Percentiles rank a stretch among this genome's conserved stretches.
Conservation (phyloP, 2,329 filamentous ascomycete species). For the Gaeumannomyces sp. region DNA sequence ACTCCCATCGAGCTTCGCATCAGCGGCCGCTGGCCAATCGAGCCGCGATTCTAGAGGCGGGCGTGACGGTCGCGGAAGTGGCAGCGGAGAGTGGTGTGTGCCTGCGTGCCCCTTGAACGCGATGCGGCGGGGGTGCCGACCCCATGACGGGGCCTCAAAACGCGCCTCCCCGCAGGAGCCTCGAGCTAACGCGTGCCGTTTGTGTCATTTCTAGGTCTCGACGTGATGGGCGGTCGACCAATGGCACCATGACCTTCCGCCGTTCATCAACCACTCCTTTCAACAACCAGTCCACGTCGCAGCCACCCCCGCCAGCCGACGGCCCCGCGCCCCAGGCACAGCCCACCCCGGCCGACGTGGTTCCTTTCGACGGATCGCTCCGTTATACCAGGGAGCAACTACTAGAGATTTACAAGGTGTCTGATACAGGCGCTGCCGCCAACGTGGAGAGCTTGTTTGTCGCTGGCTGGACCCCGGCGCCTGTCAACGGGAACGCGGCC, state of each 20-base stretch:
- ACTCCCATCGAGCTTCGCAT: constrained; percentile 78
- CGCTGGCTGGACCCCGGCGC: constrained; percentile 72
- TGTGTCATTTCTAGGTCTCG: constrained; percentile 41
- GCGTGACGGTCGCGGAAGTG: constrained; percentile 48
- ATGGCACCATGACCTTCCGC: constrained; percentile 60
- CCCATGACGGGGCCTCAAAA: not conserved
- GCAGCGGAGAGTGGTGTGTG: constrained; percentile 68
- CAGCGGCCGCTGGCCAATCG: constrained; percentile 71
- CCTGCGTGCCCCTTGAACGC: not conserved
- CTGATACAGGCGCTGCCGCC: constrained; percentile 41
- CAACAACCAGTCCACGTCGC: constrained; percentile 19
- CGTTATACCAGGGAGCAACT: constrained; percentile 77
- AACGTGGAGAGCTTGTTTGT: constrained; percentile 64
- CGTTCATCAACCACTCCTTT: constrained; percentile 55
- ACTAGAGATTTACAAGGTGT: constrained; percentile 61
- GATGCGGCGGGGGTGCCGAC: not conserved
- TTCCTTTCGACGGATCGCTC: constrained; percentile 40
- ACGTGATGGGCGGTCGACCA: constrained; percentile 50
- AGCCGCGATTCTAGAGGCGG: constrained; percentile 51
- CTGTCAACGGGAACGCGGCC: constrained; percentile 56
- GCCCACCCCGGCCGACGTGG: constrained; percentile 27
- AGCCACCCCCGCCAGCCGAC: constrained; percentile 14
- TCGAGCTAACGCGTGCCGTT: constrained; percentile 6
- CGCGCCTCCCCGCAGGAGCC: constrained; percentile 6
- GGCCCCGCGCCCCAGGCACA: constrained; percentile 20